Evolutionary conservation across 225 moss, liverwort and hornwort genomes (phyloP).

Genomic region (Asterella californica): DNA sequence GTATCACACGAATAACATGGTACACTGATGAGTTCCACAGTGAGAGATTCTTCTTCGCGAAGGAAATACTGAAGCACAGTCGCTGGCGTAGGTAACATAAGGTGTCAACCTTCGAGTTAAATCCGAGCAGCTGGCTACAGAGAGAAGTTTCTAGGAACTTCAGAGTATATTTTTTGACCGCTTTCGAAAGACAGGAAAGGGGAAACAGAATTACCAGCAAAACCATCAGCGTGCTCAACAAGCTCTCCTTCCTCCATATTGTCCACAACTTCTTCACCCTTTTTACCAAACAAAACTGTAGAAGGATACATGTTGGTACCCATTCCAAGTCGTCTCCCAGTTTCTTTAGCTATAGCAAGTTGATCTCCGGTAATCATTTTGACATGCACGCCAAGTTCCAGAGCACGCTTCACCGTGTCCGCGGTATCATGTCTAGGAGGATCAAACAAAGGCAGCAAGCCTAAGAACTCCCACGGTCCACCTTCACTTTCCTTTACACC

Average conservation of each 20-base stretch:
- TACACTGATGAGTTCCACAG: not conserved
- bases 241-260: conserved; percentile 56
- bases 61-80: not conserved
- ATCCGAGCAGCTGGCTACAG: not conserved
- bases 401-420: conserved; percentile 57
- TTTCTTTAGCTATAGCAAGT: conserved; percentile 74
- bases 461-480: conserved; percentile 67
- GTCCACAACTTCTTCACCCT: conserved; percentile 17
- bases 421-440: conserved; percentile 67
- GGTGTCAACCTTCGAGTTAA: not conserved
- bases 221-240: conserved; percentile 67
- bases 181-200: not conserved
- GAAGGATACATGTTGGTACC: conserved; percentile 81
- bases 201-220: conserved; percentile 44
- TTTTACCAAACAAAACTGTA: conserved; percentile 39
- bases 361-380: conserved; percentile 80
- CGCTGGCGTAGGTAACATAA: not conserved
- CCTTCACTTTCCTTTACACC: conserved; percentile 51
- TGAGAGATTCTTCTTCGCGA: not conserved
- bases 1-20: not conserved
- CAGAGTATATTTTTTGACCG: too few relatives aligned
- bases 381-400: conserved; percentile 57
- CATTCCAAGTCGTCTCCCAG: conserved; percentile 71
- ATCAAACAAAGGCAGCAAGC: conserved; percentile 65
- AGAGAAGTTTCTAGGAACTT: not conserved